Evolutionary conservation across 306 rosid species (phyloP).

Genomic region (Cajanus cajan): DNA sequence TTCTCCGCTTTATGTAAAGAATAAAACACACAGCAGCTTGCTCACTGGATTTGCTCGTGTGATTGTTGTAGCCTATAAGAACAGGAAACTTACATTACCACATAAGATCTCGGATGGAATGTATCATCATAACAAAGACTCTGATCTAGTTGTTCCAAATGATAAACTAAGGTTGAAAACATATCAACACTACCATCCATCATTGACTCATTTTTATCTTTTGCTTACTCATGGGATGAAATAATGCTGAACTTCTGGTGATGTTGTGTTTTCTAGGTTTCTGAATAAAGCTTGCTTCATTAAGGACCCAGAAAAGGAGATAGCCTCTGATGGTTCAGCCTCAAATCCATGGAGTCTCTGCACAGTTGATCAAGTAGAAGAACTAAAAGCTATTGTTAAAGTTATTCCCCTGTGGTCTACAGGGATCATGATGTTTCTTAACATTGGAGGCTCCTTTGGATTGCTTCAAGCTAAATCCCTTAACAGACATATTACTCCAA

Average conservation of each 20-base stretch:
- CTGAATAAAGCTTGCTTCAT: conserved; percentile 63
- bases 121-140: conserved; percentile 44
- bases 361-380: conserved; percentile 64
- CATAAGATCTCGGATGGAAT: conserved; percentile 24
- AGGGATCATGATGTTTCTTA: conserved; percentile 44
- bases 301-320: conserved; percentile 43
- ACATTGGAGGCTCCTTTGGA: conserved; percentile 49
- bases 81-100: conserved; percentile 46
- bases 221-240: background rate
- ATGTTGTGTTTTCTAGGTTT: conserved; percentile 36
- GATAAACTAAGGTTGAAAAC: conserved; percentile 56
- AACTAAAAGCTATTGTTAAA: conserved; percentile 57
- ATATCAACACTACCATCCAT: background rate
- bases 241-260: background rate
- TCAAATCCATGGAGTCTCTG: conserved; percentile 67
- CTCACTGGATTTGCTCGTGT: conserved; percentile 53
- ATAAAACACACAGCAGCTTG: conserved; percentile 48
- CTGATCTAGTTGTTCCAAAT: conserved; percentile 47
- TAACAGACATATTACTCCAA: conserved; percentile 50
- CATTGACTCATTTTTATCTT: background rate
- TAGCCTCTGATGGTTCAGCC: conserved; percentile 52
- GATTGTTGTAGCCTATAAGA: conserved; percentile 47
- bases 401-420: conserved; percentile 71
- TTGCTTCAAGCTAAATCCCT: conserved; percentile 63
- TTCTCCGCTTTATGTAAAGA: conserved; percentile 54